A percentile compares a stretch with the other conserved stretches of the same genome.
These are phyloP conservation scores for Talaromyces proteolyticus DNA, from an alignment of 495 filamentous ascomycete species.

Conservation along the genomic window DNA sequence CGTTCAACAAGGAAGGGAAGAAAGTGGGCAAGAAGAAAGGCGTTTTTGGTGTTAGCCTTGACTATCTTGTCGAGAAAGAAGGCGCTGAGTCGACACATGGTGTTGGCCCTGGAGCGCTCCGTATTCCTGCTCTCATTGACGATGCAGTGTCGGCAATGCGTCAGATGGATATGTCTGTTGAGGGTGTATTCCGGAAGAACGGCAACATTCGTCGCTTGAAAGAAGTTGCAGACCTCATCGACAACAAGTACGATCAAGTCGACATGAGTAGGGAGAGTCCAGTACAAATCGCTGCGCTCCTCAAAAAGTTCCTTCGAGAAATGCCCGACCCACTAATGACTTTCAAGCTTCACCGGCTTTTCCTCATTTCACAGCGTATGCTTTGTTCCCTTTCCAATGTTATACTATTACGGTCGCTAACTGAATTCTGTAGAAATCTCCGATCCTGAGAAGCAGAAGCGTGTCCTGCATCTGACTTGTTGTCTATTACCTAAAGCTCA, in stretches of 20 bases:
- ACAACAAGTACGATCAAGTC: conserved; percentile 76
- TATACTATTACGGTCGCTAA: conserved; percentile 16
- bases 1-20: conserved; percentile 76
- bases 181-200: conserved; percentile 99
- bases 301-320: conserved; percentile 94
- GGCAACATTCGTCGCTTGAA: conserved; percentile 90
- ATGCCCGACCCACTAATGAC: conserved; percentile 94
- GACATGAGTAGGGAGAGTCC: conserved; percentile 80
- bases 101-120: conserved; percentile 83
- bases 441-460: conserved; percentile 74
- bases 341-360: conserved; percentile 88
- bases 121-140: conserved; percentile 84
- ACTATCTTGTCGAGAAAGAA: conserved; percentile 84
- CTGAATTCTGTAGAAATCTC: conserved; percentile 55
- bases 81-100: conserved; percentile 95
- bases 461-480: conserved; percentile 85
- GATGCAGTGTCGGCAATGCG: conserved; percentile 90
- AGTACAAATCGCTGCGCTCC: conserved; percentile 87
- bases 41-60: conserved; percentile 79
- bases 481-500: conserved; percentile 91
- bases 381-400: conserved; percentile 3
- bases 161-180: conserved; percentile 98
- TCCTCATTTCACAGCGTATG: conserved; percentile 81
- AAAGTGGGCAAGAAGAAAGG: conserved; percentile 87
- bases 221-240: conserved; percentile 76